These are phyloP conservation scores for Tremella fuciformis DNA, from an alignment of 768 basidiomycete genomes.

Conservation along the genomic window DNA sequence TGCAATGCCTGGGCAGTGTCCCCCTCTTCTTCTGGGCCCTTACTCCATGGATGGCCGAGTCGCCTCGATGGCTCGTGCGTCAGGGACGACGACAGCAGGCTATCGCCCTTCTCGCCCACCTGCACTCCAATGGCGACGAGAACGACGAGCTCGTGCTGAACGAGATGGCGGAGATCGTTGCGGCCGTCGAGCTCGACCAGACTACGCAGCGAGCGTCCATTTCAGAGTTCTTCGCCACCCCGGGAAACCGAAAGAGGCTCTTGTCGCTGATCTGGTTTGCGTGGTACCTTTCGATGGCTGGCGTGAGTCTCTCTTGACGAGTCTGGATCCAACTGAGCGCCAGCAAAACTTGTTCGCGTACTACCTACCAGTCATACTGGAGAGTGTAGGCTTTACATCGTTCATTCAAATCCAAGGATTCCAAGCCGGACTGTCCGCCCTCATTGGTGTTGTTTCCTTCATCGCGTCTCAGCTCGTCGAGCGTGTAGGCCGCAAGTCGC, in stretches of 20 bases:
- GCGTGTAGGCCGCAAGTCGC: slow-evolving; percentile 16
- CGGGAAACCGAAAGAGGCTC: slow-evolving; percentile 58
- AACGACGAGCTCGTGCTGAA: slow-evolving; percentile 55
- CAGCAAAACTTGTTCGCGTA: slow-evolving; percentile 14
- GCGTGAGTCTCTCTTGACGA: neutral
- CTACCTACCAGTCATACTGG: slow-evolving; percentile 58
- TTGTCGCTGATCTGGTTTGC: slow-evolving; percentile 2
- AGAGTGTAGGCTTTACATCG: slow-evolving; percentile 62
- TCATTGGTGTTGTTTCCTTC: slow-evolving; percentile 52
- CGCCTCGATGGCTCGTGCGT: slow-evolving; percentile 21
- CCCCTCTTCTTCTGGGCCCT: slow-evolving; percentile 54
- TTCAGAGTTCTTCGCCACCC: slow-evolving; percentile 60
- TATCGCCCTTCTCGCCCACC: neutral
- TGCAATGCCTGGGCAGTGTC: slow-evolving; percentile 35
- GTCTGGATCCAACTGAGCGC: neutral
- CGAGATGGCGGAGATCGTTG: slow-evolving; percentile 61
- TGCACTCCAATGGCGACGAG: slow-evolving; percentile 16
- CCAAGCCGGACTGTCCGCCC: slow-evolving; percentile 58
- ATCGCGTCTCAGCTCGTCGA: slow-evolving; percentile 18
- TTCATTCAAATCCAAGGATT: slow-evolving; percentile 58
- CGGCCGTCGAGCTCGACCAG: slow-evolving; percentile 57
- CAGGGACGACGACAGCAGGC: slow-evolving; percentile 12
- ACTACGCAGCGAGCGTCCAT: slow-evolving; percentile 45
- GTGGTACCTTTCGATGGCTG: slow-evolving; percentile 10
- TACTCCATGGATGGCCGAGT: slow-evolving; percentile 58